Evolutionary conservation across 169 alveolate species (phyloP).

Genomic region (Plasmodium sp.): DNA sequence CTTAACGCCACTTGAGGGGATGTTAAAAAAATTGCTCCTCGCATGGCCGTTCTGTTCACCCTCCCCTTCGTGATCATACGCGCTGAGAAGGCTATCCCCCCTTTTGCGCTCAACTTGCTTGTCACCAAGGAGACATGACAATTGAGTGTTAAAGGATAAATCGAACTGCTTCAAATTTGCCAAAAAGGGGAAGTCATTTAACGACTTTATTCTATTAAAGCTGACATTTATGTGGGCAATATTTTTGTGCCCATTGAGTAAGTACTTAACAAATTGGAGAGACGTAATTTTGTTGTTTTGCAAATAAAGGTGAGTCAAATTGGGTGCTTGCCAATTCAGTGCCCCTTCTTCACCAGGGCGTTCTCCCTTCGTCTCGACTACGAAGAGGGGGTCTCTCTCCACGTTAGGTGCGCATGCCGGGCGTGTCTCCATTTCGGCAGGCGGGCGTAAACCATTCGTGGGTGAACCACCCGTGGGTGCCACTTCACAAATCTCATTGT

Average conservation of each 20-base stretch:
- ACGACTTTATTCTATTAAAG: conserved; percentile 5
- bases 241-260: conserved; percentile 17
- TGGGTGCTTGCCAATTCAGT: background rate
- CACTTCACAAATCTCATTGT: conserved; percentile 2
- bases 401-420: background rate
- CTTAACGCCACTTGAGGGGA: background rate
- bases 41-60: background rate
- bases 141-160: conserved; percentile 15
- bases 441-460: background rate
- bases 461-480: background rate
- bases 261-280: conserved; percentile 2
- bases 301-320: conserved; percentile 22
- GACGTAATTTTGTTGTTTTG: conserved; percentile 23
- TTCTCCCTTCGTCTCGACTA: background rate
- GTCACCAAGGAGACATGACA: background rate
- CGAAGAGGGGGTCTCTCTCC: background rate
- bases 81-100: background rate
- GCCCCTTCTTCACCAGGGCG: background rate
- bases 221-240: conserved; percentile 19
- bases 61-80: background rate
- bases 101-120: background rate
- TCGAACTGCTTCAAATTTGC: conserved; percentile 12
- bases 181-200: background rate
- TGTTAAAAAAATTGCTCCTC: background rate
- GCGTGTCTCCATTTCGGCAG: background rate